Conservation (phyloP, 1,139 yeast genomes). For the Pichia cactophila region DNA sequence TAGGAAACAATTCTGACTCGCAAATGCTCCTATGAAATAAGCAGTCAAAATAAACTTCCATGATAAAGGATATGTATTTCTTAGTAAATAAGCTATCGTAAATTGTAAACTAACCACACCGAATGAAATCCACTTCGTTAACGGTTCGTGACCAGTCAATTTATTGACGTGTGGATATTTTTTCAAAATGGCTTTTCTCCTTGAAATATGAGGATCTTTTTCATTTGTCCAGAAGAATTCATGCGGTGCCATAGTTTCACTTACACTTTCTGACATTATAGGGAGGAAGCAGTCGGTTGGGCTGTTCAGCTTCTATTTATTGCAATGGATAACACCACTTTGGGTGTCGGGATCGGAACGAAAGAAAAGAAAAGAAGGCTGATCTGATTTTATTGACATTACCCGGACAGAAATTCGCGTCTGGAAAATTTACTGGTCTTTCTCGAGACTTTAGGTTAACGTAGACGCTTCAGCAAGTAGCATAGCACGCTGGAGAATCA, state of each 20-base stretch:
- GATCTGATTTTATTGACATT: background rate
- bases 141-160: slow-evolving; percentile 80
- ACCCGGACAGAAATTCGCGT: background rate
- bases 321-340: background rate
- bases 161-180: slow-evolving; percentile 75
- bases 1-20: slow-evolving; percentile 73
- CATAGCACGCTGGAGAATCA: too few species aligned
- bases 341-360: slow-evolving; percentile 7
- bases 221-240: slow-evolving; percentile 83
- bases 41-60: slow-evolving; percentile 56
- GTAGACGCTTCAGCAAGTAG: too few species aligned
- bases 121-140: slow-evolving; percentile 67
- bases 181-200: slow-evolving; percentile 67
- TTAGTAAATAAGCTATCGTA: slow-evolving; percentile 50
- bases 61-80: slow-evolving; percentile 46
- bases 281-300: slow-evolving; percentile 17
- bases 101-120: slow-evolving; percentile 63
- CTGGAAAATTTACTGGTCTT: background rate
- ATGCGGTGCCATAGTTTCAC: slow-evolving; percentile 14
- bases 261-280: slow-evolving; percentile 2
- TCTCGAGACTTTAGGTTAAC: background rate
- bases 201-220: slow-evolving; percentile 69
- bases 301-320: background rate
- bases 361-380: background rate
- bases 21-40: slow-evolving; percentile 78